Percentiles rank a stretch among this genome's conserved stretches.
phyloP scores from a whole-genome alignment of 768 basidiomycete genomes.

The Hericium coralloides region DNA sequence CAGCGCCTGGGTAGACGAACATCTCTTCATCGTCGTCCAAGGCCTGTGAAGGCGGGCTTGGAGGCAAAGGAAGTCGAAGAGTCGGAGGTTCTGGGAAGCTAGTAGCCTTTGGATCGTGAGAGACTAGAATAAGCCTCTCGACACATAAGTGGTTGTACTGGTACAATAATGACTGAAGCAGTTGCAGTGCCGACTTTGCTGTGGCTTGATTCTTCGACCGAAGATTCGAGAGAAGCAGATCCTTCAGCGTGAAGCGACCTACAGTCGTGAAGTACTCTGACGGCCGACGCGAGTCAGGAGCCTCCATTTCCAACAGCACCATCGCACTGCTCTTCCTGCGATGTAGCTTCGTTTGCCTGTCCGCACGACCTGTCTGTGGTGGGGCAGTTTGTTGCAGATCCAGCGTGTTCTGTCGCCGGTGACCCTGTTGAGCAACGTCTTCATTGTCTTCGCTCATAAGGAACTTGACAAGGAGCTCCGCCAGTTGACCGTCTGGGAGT shows the following conservation, averaged over 20 bases:
- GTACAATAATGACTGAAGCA: slow-evolving; percentile 67
- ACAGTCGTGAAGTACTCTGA: slow-evolving; percentile 82
- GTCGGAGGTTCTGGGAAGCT: slow-evolving; percentile 57
- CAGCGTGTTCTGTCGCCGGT: slow-evolving; percentile 33
- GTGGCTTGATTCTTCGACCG: slow-evolving; percentile 57
- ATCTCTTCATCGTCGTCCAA: slow-evolving; percentile 39
- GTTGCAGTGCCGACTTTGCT: slow-evolving; percentile 68
- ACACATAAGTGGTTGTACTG: slow-evolving; percentile 57
- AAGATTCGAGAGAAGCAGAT: slow-evolving; percentile 75
- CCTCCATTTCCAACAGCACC: slow-evolving; percentile 81
- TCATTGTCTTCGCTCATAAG: slow-evolving; percentile 82
- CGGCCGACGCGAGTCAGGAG: slow-evolving; percentile 57
- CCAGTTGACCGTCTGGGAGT: slow-evolving; percentile 57
- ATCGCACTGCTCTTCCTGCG: slow-evolving; percentile 83
- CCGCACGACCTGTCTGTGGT: slow-evolving; percentile 25
- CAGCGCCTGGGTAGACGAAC: slow-evolving; percentile 35
- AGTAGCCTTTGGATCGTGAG: slow-evolving; percentile 65
- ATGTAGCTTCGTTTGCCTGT: slow-evolving; percentile 38
- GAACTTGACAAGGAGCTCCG: slow-evolving; percentile 66
- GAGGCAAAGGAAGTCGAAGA: slow-evolving; percentile 10
- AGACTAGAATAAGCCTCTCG: slow-evolving; percentile 62
- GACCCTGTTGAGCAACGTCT: slow-evolving; percentile 37
- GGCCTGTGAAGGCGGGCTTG: slow-evolving; percentile 11
- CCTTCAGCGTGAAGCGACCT: slow-evolving; percentile 87
- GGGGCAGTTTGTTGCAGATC: slow-evolving; percentile 29